Base-by-base conservation (phyloP, 768 basidiomycete genomes). In the Steccherinum ochraceum region DNA sequence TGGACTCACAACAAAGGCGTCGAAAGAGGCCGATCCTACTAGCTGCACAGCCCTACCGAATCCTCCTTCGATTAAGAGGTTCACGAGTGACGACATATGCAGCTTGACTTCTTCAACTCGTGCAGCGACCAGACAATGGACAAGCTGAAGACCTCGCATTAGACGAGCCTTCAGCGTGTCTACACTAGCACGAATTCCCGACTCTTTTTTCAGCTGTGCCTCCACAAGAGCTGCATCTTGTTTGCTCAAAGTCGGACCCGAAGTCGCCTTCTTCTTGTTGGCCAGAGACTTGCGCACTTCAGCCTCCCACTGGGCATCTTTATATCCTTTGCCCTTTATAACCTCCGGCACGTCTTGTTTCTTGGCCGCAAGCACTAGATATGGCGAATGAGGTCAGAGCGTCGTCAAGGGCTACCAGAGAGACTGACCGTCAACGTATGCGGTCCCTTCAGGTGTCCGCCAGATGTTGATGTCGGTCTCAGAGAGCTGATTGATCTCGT, bases 301-400 rank as follows among this genome's bases (percentile, higher is more conserved):
- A 23, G 84, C 86, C 54, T 99, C 96, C 95, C 95, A 99, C 61
- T 90, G 86, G 16, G 90, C 86, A 12, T 95, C 87, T 27, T 90
- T 91, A 4, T 87, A 81, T 52, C 84, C 87, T 58, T 96, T 97
- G 12, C 91, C 89, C 63, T 94, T 95, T 35, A 7, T 35, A 56
- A 69, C 76, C 67, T 63, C 70, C 44, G 61, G 71, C 3, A 77
- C 73, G 1, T 72, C 74, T 11, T 65, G 64, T 59, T 86, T 86
- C 50, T 78, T 79, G 2, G 74, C 68, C 10, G 82, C 72, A 12
- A 93, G 69, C 2, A 89, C 89, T 90, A 57, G 11, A 40, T 50
- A n/a, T n/a, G n/a, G n/a, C 19, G 12, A 11, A 3, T 40, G 27
- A n/a, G 19, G 46, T 25, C 18, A 51, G 24, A 12, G 3, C 13